Conservation (phyloP, 192 early-diverging fungal genomes). For the Piromyces finnis region DNA sequence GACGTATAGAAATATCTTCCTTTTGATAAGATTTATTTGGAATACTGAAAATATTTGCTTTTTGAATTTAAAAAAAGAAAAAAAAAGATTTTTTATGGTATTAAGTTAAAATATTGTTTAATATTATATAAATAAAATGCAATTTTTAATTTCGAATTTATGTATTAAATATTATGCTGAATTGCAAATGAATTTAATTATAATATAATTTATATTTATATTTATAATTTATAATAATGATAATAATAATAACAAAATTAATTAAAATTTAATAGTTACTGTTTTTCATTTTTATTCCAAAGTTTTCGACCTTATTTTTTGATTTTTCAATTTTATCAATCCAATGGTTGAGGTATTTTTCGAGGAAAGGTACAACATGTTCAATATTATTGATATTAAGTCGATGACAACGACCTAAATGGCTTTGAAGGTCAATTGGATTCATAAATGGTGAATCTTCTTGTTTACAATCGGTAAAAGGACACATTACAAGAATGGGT, state of each 20-base stretch:
- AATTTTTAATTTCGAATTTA: too few relatives aligned
- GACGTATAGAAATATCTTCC: constrained; percentile 47
- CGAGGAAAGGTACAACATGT: constrained; percentile 59
- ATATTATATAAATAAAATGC: too few relatives aligned
- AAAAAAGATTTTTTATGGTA: too few relatives aligned
- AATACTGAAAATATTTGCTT: constrained; percentile 24
- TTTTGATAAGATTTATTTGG: constrained; percentile 25
- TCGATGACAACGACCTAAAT: constrained; percentile 44
- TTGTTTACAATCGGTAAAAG: constrained; percentile 34
- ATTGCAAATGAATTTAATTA: too few relatives aligned
- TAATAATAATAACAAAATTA: too few relatives aligned
- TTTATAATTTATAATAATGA: too few relatives aligned
- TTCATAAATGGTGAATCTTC: constrained; percentile 21
- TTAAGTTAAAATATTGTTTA: too few relatives aligned
- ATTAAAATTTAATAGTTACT: neutral
- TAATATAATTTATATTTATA: too few relatives aligned
- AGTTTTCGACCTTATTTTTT: constrained; percentile 3
- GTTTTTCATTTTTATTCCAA: constrained; percentile 1
- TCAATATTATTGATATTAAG: constrained; percentile 48
- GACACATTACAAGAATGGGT: constrained; percentile 40
- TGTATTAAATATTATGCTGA: too few relatives aligned
- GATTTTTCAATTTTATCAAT: constrained; percentile 21
- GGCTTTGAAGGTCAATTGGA: constrained; percentile 40
- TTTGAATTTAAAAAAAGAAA: too few relatives aligned
- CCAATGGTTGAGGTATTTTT: constrained; percentile 59